phyloP scores from a whole-genome alignment of 2,329 filamentous ascomycete genomes.

The Davidsoniella australis region DNA sequence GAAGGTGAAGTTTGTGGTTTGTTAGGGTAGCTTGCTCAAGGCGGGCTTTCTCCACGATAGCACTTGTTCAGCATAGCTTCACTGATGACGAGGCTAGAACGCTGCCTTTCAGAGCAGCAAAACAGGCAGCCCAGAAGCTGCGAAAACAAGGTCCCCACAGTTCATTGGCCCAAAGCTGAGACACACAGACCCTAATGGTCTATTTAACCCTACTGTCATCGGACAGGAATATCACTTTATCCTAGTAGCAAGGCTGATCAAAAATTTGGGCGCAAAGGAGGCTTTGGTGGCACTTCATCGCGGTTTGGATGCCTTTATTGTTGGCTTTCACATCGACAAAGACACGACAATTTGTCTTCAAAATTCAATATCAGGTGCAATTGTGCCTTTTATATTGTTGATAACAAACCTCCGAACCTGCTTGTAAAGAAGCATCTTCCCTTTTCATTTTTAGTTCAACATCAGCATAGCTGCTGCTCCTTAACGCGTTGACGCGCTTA shows the following conservation, averaged over 20 bases:
- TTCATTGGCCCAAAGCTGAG: no score
- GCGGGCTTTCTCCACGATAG: no score
- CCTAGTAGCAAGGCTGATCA: conserved; percentile 3
- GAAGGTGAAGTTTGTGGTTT: no score
- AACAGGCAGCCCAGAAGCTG: conserved; percentile 1
- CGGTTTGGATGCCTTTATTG: background rate
- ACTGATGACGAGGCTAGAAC: conserved; percentile 38
- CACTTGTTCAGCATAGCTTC: conserved; percentile 14
- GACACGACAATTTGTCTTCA: background rate
- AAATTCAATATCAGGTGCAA: background rate
- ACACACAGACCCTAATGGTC: no score
- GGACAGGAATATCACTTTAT: background rate
- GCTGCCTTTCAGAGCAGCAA: conserved; percentile 25
- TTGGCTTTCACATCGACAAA: background rate
- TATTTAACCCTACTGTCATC: background rate
- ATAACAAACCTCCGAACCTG: background rate
- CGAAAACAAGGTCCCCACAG: background rate
- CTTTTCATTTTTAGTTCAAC: background rate
- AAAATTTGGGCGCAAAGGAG: background rate
- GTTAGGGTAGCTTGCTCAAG: no score
- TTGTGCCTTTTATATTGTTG: background rate
- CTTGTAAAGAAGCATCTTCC: background rate
- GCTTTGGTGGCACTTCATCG: background rate
- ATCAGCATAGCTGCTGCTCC: background rate
- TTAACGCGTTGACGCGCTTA: conserved; percentile 13